These are phyloP conservation scores for Dactylellina sp. DNA, from an alignment of 2,329 filamentous ascomycete species.

Conservation along the genomic window DNA sequence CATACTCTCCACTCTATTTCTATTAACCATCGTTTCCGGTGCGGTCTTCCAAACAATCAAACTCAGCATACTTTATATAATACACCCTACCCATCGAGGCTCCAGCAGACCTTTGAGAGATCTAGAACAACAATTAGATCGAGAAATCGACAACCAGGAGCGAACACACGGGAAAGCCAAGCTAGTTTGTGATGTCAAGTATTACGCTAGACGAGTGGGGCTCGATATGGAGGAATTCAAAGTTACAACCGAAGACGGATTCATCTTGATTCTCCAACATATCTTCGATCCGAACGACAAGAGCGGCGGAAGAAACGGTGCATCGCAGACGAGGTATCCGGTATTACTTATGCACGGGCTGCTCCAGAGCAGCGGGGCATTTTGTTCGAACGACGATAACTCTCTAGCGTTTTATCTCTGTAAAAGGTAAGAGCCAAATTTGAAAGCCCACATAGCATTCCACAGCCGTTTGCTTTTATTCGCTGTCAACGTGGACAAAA, in stretches of 20 bases:
- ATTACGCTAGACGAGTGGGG: conserved; percentile 88
- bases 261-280: conserved; percentile 89
- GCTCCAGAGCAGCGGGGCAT: conserved; percentile 87
- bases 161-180: conserved; percentile 81
- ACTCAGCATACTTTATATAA: conserved; percentile 2
- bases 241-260: conserved; percentile 93
- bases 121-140: conserved; percentile 63
- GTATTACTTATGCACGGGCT: conserved; percentile 89
- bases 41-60: conserved; percentile 65
- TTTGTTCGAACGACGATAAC: conserved; percentile 88
- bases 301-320: conserved; percentile 61
- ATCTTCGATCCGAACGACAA: conserved; percentile 77
- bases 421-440: conserved; percentile 68
- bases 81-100: not conserved
- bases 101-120: conserved; percentile 61
- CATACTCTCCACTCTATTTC: conserved; percentile 80
- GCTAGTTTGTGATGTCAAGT: conserved; percentile 80
- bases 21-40: conserved; percentile 79
- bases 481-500: not conserved
- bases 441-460: not conserved
- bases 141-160: conserved; percentile 65
- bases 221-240: conserved; percentile 84
- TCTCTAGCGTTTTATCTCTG: conserved; percentile 91
- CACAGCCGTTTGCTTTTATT: too few relatives aligned
- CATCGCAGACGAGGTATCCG: conserved; percentile 75